Evolutionary conservation across 306 rosid genomes (phyloP), one percentile per base, ranked within the genome.

Genomic region (Prunus kanzakura): DNA sequence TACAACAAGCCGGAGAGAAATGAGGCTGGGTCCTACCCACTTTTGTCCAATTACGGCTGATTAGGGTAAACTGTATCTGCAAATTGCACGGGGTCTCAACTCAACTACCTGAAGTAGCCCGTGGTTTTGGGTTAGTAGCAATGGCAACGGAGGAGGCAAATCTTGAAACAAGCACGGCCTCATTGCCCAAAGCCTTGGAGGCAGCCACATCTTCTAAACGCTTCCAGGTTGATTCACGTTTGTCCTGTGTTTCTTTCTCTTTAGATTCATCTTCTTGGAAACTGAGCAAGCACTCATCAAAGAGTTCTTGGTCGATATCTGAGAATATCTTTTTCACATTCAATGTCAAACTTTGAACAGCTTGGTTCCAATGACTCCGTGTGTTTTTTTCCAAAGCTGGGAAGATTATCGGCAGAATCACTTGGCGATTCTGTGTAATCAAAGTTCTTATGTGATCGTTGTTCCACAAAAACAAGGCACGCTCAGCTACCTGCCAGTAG

Each of bases 391-490:
- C 94, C 85, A 84, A 64, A 49, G 91, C 87, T 47, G 91, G 89
- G 45, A 87, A 82, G 32, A 89, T 74, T 77, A 87, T 82, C 9
- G 91, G 91, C 76, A 89, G 77, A 80, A 89, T 80, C 69, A 87
- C 86, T 78, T 71, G 80, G 74, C 78, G 38, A 79, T 87, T 87
- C 78, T 87, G 90, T 58, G 75, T 82, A 75, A 89, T 81, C 83
- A 89, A 75, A 86, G 77, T 89, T 76, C 91, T 85, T 69, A 89
- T 86, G 76, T 86, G 94, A 72, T 89, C 94, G 0, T 84, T 86
- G 81, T 89, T 89, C 94, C 88, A 87, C 85, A 89, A 75, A 78
- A 86, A 87, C 70, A 89, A 83, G 35, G 94, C 85, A 38, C 94
- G 91, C 65, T 89, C 94, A 13, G 94, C 91, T n/a, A 89, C 94